Percentiles rank a stretch among this genome's conserved stretches.
phyloP scores from a whole-genome alignment of 169 alveolate species.

The Cystoisospora suis region DNA sequence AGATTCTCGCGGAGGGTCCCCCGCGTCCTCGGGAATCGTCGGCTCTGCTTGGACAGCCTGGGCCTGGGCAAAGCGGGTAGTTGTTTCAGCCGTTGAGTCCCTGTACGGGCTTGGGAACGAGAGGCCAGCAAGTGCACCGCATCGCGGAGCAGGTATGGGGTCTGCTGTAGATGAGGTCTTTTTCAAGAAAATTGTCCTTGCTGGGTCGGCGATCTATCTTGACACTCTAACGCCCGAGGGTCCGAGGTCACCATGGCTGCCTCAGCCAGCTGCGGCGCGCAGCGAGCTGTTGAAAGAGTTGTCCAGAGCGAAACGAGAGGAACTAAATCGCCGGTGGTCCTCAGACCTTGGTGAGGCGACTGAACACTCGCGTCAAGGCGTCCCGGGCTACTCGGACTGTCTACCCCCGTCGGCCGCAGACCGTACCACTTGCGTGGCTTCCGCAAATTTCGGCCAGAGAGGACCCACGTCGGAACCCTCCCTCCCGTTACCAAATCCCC shows the following conservation, averaged over 20 bases:
- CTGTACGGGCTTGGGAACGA: background rate
- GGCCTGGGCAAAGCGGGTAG: background rate
- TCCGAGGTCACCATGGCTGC: conserved; percentile 31
- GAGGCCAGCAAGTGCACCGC: background rate
- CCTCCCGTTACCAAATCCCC: no score
- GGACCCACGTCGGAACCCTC: no score
- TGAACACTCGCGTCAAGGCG: no score
- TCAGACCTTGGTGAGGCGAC: background rate
- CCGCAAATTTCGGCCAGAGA: no score
- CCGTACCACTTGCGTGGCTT: no score
- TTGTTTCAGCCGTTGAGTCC: background rate
- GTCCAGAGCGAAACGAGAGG: background rate
- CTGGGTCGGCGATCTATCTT: conserved; percentile 8
- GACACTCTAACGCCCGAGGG: conserved; percentile 16
- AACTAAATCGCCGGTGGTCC: background rate
- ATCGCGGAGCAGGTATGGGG: background rate
- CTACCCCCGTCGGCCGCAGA: no score
- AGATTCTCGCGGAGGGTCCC: no score
- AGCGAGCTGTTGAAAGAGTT: background rate
- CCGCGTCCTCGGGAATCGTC: no score
- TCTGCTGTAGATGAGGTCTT: background rate
- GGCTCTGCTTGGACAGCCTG: background rate
- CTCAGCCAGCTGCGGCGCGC: conserved; percentile 18
- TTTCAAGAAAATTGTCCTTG: conserved; percentile 3
- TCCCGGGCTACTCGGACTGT: no score